These are phyloP conservation scores for Lasiosphaeria hispida DNA, from an alignment of 495 filamentous ascomycete genomes.

Conservation along the genomic window DNA sequence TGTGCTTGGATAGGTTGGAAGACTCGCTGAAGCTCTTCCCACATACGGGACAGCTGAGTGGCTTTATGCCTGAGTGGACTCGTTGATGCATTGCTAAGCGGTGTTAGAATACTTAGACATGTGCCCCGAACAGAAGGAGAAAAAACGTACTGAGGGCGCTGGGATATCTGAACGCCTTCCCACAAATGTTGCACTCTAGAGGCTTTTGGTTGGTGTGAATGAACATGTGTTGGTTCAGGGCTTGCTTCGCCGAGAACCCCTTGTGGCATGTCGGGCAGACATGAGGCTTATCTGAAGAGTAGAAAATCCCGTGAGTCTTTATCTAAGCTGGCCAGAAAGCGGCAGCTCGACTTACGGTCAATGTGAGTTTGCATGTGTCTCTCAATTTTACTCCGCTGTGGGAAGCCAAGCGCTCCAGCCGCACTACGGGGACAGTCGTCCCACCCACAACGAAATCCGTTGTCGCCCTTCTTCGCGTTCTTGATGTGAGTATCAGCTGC, in stretches of 20 bases:
- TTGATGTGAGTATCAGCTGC: conserved; percentile 30
- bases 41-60: conserved; percentile 47
- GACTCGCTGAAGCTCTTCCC: conserved; percentile 53
- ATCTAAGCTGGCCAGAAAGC: not conserved
- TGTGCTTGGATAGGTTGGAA: conserved; percentile 55
- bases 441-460: conserved; percentile 37
- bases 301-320: conserved; percentile 8
- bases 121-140: not conserved
- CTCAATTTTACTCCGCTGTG: conserved; percentile 59
- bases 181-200: conserved; percentile 51
- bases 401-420: conserved; percentile 44
- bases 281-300: conserved; percentile 53
- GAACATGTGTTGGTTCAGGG: conserved; percentile 58
- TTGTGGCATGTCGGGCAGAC: conserved; percentile 53
- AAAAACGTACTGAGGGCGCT: conserved; percentile 50
- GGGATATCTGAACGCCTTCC: conserved; percentile 55
- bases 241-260: conserved; percentile 58
- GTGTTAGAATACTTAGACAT: conserved; percentile 15
- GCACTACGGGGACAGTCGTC: conserved; percentile 40
- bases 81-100: conserved; percentile 54
- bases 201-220: conserved; percentile 64
- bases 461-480: conserved; percentile 31
- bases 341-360: conserved; percentile 47
- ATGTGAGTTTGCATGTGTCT: conserved; percentile 64
- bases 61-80: conserved; percentile 52